Percentiles rank a stretch among this genome's conserved stretches.
Conservation (phyloP, 2,329 filamentous ascomycete species). For the Akanthomyces uredinophilus region DNA sequence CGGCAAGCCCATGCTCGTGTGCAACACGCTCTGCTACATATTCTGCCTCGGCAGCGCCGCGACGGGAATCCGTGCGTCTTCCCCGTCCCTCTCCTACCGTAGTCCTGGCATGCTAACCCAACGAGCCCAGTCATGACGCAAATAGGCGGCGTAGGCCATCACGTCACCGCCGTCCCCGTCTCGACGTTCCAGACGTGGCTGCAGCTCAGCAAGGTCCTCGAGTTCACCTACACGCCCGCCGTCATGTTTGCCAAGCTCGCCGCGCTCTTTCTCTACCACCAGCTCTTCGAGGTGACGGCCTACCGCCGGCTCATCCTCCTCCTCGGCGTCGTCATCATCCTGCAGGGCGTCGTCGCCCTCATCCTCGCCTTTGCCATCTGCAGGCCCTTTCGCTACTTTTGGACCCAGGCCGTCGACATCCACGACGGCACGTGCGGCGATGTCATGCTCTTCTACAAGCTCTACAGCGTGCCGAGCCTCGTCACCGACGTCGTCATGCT, state of each 20-base stretch:
- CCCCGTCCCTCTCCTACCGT: not conserved
- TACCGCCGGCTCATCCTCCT: slow-evolving; percentile 12
- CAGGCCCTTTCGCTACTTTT: slow-evolving; percentile 15
- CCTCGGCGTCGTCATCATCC: slow-evolving; percentile 12
- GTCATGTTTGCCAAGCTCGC: slow-evolving; percentile 17
- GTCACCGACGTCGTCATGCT: slow-evolving; percentile 15
- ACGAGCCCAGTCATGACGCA: slow-evolving; percentile 15
- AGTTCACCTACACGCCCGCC: slow-evolving; percentile 17
- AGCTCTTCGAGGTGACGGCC: slow-evolving; percentile 6
- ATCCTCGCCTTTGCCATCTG: slow-evolving; percentile 15
- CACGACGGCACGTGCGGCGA: slow-evolving; percentile 14
- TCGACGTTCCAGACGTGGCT: slow-evolving; percentile 15
- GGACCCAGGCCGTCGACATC: slow-evolving; percentile 14
- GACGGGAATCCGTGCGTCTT: slow-evolving; percentile 8
- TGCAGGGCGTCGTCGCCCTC: slow-evolving; percentile 14
- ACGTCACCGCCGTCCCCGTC: slow-evolving; percentile 4
- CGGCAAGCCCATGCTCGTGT: slow-evolving; percentile 14
- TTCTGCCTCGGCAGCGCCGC: slow-evolving; percentile 14
- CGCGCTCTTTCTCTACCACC: slow-evolving; percentile 16
- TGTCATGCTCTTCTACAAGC: slow-evolving; percentile 17
- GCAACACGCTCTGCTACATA: slow-evolving; percentile 15
- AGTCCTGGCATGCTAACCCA: too few species aligned
- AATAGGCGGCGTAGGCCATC: slow-evolving; percentile 15
- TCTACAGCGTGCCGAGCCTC: slow-evolving; percentile 17
- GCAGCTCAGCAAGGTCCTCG: slow-evolving; percentile 16